Base-by-base conservation (phyloP, 2,329 filamentous ascomycete genomes). In the Xylaria hypoxylon region DNA sequence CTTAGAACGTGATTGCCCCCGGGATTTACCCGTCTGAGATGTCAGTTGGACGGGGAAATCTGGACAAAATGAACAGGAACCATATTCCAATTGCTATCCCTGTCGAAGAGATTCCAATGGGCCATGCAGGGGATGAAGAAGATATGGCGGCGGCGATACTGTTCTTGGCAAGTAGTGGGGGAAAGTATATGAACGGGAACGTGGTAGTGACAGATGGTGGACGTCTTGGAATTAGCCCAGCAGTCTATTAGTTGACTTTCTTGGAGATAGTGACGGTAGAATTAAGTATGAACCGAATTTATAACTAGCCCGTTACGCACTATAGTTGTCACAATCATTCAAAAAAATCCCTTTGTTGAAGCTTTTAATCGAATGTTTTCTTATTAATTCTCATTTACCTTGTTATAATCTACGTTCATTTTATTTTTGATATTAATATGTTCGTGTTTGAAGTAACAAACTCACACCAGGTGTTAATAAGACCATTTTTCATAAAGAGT, bases 111-210 rank as follows among this genome's bases (percentile, higher is more conserved):
- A 62, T 65, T 59, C 62, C 62, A 6, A 42, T 62, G 17, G 66
- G 62, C 7, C 62, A 59, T 47, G 62, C 28, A 2, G 67, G 67
- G 10, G 64, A 67, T 33, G 67, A 68, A 51, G 67, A 68, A 48
- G 64, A 68, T 22, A 68, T 68, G 28, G 67, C 63, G 51, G 63
- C 63, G 2, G 64, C 67, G 40, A 66, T 68, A 28, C 52, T 68
- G 13, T 68, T 69, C 24, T 60, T 69, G 53, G 65, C 67, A 8
- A 44, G 68, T 55, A 59, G 50, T 22, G 65, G 61, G 13, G 65
- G 65, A 5, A 65, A 62, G 40, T 69, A 66, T 40, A 42, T 63
- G 52, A 67, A 68, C 33, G 64, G 67, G 2, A 66, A 66, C 44
- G 64, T 68, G 44, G 53, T 68, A 1, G 44, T 66, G 26, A 63